Percentiles rank a stretch among this genome's conserved stretches.
phyloP scores from a whole-genome alignment of 179 eudicot species.

The Kewa caespitosa region DNA sequence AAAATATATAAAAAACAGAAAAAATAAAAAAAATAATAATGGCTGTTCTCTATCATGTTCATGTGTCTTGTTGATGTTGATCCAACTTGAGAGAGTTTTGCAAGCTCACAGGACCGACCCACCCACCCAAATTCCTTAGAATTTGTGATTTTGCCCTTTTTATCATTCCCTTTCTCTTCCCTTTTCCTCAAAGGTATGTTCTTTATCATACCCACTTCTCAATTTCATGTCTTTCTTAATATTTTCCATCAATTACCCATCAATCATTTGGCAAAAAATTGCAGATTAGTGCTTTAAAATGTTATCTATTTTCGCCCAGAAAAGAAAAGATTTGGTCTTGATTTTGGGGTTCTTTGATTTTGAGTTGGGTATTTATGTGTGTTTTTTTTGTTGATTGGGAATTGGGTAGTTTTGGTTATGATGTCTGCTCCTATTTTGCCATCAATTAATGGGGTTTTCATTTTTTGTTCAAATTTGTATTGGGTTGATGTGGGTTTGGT shows the following conservation, averaged over 20 bases:
- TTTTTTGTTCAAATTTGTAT: not conserved
- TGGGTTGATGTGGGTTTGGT: conserved; percentile 1
- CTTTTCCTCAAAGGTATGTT: conserved; percentile 16
- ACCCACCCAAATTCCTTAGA: conserved; percentile 1
- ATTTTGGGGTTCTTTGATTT: not conserved
- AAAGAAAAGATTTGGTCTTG: not conserved
- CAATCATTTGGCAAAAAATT: not conserved
- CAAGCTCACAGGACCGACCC: conserved; percentile 24
- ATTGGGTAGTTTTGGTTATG: conserved; percentile 1
- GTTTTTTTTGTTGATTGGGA: not conserved
- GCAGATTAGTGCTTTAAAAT: not conserved
- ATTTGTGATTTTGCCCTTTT: not conserved
- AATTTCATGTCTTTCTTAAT: not conserved
- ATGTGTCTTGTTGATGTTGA: conserved; percentile 16
- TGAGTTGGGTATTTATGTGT: conserved; percentile 12
- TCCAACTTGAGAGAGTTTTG: conserved; percentile 19
- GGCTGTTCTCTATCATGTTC: conserved; percentile 24
- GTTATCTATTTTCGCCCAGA: not conserved
- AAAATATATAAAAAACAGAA: not conserved
- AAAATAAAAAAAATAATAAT: not conserved
- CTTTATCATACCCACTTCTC: not conserved
- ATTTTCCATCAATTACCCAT: not conserved
- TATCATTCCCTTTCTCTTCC: not conserved
- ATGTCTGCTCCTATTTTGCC: no score
- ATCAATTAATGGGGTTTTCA: no score